These are phyloP conservation scores for Orbilia brochopaga DNA, from an alignment of 2,329 filamentous ascomycete species.

Conservation along the genomic window DNA sequence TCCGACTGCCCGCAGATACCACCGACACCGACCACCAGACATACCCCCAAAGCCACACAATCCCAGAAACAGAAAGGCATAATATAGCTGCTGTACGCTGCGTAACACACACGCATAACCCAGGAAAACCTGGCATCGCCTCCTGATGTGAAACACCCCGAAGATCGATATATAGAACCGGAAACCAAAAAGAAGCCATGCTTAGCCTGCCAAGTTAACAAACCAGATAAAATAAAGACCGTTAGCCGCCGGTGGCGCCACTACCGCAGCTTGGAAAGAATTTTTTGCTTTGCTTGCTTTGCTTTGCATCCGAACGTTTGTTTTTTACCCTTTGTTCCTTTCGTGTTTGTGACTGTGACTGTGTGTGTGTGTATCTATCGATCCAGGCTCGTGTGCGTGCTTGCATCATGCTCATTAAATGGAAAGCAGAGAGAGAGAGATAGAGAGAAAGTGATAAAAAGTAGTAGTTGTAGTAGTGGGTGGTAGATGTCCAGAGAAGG, in stretches of 20 bases:
- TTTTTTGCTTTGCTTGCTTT: no score
- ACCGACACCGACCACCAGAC: no score
- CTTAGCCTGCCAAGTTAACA: conserved; percentile 16
- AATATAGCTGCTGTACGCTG: no score
- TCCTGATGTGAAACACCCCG: conserved; percentile 30
- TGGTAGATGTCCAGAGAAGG: conserved; percentile 13
- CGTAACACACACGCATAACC: not conserved
- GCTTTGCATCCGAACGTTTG: no score
- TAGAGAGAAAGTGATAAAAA: conserved; percentile 14
- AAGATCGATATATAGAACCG: conserved; percentile 42
- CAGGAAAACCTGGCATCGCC: conserved; percentile 6
- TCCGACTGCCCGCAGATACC: no score
- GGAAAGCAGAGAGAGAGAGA: no score
- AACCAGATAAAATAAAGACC: conserved; percentile 21
- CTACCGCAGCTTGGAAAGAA: not conserved
- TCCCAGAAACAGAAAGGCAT: no score
- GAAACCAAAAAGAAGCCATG: conserved; percentile 6
- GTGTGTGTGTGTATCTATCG: conserved; percentile 43
- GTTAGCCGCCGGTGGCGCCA: conserved; percentile 25
- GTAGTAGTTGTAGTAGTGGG: not conserved
- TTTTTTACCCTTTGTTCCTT: no score
- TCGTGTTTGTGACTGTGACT: no score
- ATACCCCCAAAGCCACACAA: no score
- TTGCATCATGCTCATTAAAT: conserved; percentile 38
- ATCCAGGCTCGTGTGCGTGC: conserved; percentile 15